Percentiles rank a stretch among this genome's conserved stretches.
Evolutionary conservation across 73 alveolate genomes (phyloP).

Genomic region (Paramecium caudatum): DNA sequence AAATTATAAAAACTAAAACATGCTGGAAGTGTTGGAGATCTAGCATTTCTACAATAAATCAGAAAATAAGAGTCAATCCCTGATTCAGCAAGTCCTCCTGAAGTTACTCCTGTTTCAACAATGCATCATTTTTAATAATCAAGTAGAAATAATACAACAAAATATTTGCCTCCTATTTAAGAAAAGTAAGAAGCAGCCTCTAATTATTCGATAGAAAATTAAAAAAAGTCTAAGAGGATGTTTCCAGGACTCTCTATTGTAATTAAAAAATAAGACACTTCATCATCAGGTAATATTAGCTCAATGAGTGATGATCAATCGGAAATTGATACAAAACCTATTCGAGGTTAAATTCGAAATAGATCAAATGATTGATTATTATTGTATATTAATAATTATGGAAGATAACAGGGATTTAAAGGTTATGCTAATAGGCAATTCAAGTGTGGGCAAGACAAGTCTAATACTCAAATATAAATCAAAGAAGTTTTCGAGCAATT

Average conservation of each 20-base stretch:
- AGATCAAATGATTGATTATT: neutral
- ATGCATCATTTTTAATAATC: neutral
- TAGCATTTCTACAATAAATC: constrained; percentile 2
- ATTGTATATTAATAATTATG: constrained; percentile 24
- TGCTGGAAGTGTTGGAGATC: constrained; percentile 27
- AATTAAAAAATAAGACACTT: constrained; percentile 1
- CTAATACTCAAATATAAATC: neutral
- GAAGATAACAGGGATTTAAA: constrained; percentile 10
- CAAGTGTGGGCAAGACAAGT: constrained; percentile 24
- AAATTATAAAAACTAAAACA: constrained; percentile 12
- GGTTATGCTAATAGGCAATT: neutral
- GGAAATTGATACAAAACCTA: neutral
- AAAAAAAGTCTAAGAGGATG: neutral
- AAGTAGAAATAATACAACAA: neutral
- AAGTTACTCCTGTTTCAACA: neutral
- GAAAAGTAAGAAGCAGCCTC: constrained; percentile 29
- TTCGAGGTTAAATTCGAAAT: neutral
- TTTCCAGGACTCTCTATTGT: constrained; percentile 32
- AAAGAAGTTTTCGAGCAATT: neutral
- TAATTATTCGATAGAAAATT: neutral
- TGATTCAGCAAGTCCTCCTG: constrained; percentile 8
- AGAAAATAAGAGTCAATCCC: neutral
- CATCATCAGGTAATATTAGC: constrained; percentile 67
- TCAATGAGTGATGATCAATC: constrained; percentile 41
- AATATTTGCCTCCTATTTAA: constrained; percentile 10